Percentiles rank a stretch among this genome's conserved stretches.
Conservation (phyloP, 2,329 filamentous ascomycete species). For the Penicillium brasilianum region DNA sequence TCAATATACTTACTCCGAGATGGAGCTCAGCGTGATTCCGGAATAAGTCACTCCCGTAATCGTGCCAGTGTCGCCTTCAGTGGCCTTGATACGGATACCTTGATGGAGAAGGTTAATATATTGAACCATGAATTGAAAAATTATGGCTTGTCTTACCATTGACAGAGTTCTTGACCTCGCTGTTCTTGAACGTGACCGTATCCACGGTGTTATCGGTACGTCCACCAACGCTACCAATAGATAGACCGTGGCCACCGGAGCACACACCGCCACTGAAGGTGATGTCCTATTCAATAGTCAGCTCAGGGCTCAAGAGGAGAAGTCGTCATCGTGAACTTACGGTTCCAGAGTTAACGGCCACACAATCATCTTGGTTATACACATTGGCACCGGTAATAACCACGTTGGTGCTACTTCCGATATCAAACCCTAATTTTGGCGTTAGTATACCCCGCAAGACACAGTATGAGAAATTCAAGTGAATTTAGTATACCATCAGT, state of each 20-base stretch:
- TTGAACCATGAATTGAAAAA: too few species aligned
- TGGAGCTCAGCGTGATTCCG: conserved; percentile 56
- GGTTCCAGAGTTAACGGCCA: conserved; percentile 61
- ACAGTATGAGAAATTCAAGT: too few species aligned
- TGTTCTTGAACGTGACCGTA: conserved; percentile 56
- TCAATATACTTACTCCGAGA: conserved; percentile 43
- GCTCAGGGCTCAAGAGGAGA: neutral
- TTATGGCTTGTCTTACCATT: conserved; percentile 24
- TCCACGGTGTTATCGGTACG: conserved; percentile 60
- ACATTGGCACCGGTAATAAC: conserved; percentile 59
- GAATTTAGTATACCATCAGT: conserved; percentile 53
- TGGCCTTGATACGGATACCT: conserved; percentile 54
- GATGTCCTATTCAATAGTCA: conserved; percentile 43
- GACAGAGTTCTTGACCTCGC: conserved; percentile 52
- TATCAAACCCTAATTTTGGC: conserved; percentile 51
- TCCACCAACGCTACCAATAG: conserved; percentile 49
- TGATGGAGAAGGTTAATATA: neutral
- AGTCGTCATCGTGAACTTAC: conserved; percentile 16
- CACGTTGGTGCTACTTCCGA: conserved; percentile 56
- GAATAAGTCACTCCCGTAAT: conserved; percentile 60
- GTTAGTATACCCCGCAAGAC: too few species aligned
- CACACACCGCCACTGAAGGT: conserved; percentile 53
- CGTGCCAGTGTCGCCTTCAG: conserved; percentile 57
- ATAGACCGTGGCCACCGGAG: conserved; percentile 43
- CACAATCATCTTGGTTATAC: conserved; percentile 67